Evolutionary conservation across 441 rosid genomes (phyloP), one percentile per base, ranked within the genome.

Genomic region (Aquilaria agallochum): DNA sequence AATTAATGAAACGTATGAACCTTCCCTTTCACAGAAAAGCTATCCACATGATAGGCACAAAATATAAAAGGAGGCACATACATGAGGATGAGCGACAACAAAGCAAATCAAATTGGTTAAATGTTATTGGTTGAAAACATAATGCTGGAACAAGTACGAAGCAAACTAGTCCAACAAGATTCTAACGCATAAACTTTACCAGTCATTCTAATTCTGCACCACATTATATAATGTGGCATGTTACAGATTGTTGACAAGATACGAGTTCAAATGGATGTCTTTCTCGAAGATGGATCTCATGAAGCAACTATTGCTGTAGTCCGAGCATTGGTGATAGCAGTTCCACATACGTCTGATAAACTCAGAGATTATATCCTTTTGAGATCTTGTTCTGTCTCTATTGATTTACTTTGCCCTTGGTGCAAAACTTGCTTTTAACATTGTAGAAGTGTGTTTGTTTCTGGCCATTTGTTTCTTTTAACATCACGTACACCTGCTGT

Each of bases 231-330:
- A 52, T 65, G 44, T 61, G 3, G 53, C 54, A 62, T 73, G 54
- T 52, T 64, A 73, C 86, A 88, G 97, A 86, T 91, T 76, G 94
- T 91, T 73, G 97, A 91, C 62, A 91, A 91, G 81, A 91, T 91
- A 74, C 83, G 90, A 48, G 87, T 91, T 70, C 97, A 91, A 79
- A 91, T 91, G 97, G 97, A 91, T 80, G 96, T 94, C 33, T 91
- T 91, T 78, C 88, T 91, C 60, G 97, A 91, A 77, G 97, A 91
- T 73, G 96, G 97, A 68, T 91, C 97, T 53, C 88, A 84, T 78
- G 97, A 86, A 67, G 94, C 97, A 58, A 86, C 92, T 45, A 64
- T 88, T 47, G 96, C 94, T 62, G 97, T 91, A 59, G 74, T 91
- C 50, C 97, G 88, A 63, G 87, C 94, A 45, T 80, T 91, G 74